phyloP scores from a whole-genome alignment of 352 stramenopile species.

The Globisporangium camurandrum region DNA sequence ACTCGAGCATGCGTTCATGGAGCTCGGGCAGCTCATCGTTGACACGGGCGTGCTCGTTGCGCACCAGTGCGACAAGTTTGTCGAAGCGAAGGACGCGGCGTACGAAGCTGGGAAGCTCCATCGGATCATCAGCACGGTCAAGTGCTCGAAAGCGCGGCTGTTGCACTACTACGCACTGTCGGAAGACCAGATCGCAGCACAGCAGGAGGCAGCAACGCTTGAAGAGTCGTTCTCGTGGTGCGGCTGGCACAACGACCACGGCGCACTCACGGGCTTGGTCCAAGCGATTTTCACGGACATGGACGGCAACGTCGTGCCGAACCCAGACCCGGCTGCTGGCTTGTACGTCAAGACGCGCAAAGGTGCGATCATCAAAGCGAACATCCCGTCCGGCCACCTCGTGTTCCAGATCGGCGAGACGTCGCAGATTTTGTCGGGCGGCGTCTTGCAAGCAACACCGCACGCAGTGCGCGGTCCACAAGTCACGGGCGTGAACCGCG shows the following conservation, averaged over 20 bases:
- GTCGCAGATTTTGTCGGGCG: conserved; percentile 92
- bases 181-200: conserved; percentile 44
- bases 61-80: conserved; percentile 89
- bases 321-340: conserved; percentile 75
- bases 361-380: conserved; percentile 85
- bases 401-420: conserved; percentile 95
- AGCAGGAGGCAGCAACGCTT: conserved; percentile 31
- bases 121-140: conserved; percentile 82
- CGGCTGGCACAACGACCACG: conserved; percentile 97
- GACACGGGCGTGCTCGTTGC: conserved; percentile 88
- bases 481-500: conserved; percentile 72
- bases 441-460: conserved; percentile 87
- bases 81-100: conserved; percentile 53
- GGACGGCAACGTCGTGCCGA: conserved; percentile 48
- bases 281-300: conserved; percentile 88
- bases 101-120: conserved; percentile 86
- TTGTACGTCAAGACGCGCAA: conserved; percentile 92
- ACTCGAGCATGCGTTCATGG: conserved; percentile 87
- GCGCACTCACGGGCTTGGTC: conserved; percentile 91
- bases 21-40: conserved; percentile 89
- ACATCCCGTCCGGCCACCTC: conserved; percentile 81
- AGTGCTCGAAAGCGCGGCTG: conserved; percentile 88
- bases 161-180: conserved; percentile 95
- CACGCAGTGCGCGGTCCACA: conserved; percentile 85
- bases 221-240: conserved; percentile 93